A percentile compares a stretch with the other conserved stretches of the same genome.
phyloP scores from a whole-genome alignment of 75 land plant species.

The Gnetum montanum region DNA sequence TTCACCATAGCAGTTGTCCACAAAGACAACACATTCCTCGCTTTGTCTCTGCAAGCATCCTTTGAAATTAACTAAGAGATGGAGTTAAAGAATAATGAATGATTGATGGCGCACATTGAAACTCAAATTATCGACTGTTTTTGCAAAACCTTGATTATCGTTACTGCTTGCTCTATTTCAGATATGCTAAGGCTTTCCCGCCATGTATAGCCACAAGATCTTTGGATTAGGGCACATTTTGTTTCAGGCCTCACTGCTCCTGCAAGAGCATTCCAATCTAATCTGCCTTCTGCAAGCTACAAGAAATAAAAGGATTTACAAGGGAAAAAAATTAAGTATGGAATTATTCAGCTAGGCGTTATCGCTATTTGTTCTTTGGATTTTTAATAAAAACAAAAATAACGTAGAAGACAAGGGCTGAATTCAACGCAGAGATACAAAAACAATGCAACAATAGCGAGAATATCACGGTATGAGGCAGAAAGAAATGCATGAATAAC shows the following conservation, averaged over 20 bases:
- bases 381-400: too few relatives aligned
- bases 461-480: too few relatives aligned
- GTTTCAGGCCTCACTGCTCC: constrained; percentile 63
- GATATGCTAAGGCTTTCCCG: constrained; percentile 61
- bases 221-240: constrained; percentile 87
- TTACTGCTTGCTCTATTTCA: constrained; percentile 65
- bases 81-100: not conserved
- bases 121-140: too few relatives aligned
- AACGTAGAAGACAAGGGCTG: too few relatives aligned
- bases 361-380: too few relatives aligned
- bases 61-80: not conserved
- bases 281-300: constrained; percentile 73
- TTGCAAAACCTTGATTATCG: constrained; percentile 66
- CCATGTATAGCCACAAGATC: constrained; percentile 98
- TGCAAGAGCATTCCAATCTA: constrained; percentile 68
- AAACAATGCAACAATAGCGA: too few relatives aligned
- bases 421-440: too few relatives aligned
- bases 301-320: constrained; percentile 1
- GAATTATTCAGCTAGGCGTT: too few relatives aligned
- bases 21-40: constrained; percentile 83
- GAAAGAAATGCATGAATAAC: too few relatives aligned
- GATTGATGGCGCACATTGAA: not conserved
- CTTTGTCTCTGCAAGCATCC: constrained; percentile 68
- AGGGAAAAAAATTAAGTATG: not conserved
- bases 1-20: constrained; percentile 99